Evolutionary conservation across 495 filamentous ascomycete genomes (phyloP), one percentile per base, ranked within the genome.

Genomic region (Lophiotrema nucula): DNA sequence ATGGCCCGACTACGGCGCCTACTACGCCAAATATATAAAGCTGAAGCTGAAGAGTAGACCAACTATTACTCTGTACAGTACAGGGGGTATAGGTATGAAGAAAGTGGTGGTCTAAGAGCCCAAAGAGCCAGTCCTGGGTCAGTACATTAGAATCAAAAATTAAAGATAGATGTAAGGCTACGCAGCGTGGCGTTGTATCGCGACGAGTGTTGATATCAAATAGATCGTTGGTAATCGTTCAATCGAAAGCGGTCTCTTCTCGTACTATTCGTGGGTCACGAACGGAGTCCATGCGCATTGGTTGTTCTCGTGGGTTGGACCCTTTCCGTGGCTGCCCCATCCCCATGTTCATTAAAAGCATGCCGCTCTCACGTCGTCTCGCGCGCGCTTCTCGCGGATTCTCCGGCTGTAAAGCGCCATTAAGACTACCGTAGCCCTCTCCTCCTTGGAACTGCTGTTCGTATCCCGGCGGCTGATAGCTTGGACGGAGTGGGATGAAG

Each of bases 401-500:
- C 18, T 24, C 46, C 10, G 33, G 28, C 45, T 60, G 58, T 8
- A 73, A 27, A n/a, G 70, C 70, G 33, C 69, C 70, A 52, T 72
- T 71, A 16, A 73, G 38, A 43, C 71, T 73, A 28, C 70, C 65
- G 57, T 56, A 72, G 0, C 63, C 66, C 24, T 66, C 67, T 3
- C 62, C 64, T 2, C 52, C 49, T 37, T 64, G 58, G 33, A 56
- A 65, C 22, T 61, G 57, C 47, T 67, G 60, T n/a, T 66, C 53
- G 53, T 72, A 71, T 3, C 41, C 35, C 13, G 67, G 60, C 16
- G 58, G 48, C 23, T 84, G 80, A 64, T 88, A 86, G n/a, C 76
- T 76, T 6, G 81, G 81, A 42, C 84, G 79, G 49, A 86, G 69
- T 0, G 83, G 79, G 15, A 83, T 78, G 67, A 87, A 86, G 4